Evolutionary conservation across 1,139 yeast genomes (phyloP).

Genomic region (Pichia sp.): DNA sequence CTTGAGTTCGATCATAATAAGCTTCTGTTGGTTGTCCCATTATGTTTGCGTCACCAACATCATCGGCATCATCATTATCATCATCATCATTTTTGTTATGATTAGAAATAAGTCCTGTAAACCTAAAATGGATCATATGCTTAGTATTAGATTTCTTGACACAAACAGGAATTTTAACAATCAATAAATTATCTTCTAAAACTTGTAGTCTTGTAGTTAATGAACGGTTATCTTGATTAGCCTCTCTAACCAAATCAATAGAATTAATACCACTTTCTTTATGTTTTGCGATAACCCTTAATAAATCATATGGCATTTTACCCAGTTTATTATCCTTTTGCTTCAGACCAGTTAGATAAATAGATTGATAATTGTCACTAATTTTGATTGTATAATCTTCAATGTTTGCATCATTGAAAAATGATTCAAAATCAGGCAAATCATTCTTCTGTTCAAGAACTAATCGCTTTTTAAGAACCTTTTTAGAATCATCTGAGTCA

Average conservation of each 20-base stretch:
- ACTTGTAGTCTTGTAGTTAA: constrained; percentile 55
- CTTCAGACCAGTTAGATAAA: constrained; percentile 36
- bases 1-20: constrained; percentile 18
- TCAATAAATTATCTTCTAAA: constrained; percentile 43
- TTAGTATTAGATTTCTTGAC: constrained; percentile 18
- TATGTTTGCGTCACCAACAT: background rate
- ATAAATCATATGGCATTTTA: constrained; percentile 36
- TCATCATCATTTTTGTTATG: background rate
- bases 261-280: constrained; percentile 54
- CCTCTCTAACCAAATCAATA: constrained; percentile 44
- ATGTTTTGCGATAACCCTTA: constrained; percentile 45
- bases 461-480: background rate
- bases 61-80: background rate
- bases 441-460: background rate
- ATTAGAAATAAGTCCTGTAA: constrained; percentile 1
- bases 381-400: constrained; percentile 26
- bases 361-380: constrained; percentile 36
- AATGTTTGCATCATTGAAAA: constrained; percentile 5
- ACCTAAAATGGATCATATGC: constrained; percentile 22
- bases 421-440: constrained; percentile 6
- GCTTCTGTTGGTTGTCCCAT: background rate
- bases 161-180: constrained; percentile 33
- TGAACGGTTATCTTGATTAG: constrained; percentile 70
- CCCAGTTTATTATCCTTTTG: constrained; percentile 38
- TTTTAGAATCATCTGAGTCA: background rate